Conservation (phyloP, 2,329 filamentous ascomycete species). For the Penicillium sp. region DNA sequence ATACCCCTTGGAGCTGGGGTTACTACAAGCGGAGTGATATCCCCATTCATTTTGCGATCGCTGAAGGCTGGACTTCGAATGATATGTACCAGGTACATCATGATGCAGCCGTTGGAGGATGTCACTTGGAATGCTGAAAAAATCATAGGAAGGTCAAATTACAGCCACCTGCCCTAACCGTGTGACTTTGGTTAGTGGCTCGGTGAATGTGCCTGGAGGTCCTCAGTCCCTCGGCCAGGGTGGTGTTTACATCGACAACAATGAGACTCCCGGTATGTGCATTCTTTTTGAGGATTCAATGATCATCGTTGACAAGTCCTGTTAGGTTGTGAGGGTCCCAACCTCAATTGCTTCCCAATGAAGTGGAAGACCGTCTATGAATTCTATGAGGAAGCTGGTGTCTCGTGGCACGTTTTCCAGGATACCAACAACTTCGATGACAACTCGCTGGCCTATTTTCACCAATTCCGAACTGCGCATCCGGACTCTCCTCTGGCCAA, state of each 20-base stretch:
- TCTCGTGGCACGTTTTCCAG: slow-evolving; percentile 50
- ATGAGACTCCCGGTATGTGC: slow-evolving; percentile 43
- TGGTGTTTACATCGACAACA: slow-evolving; percentile 48
- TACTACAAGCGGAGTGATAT: slow-evolving; percentile 49
- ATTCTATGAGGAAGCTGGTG: slow-evolving; percentile 45
- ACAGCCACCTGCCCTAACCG: slow-evolving; percentile 51
- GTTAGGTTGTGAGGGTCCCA: slow-evolving; percentile 40
- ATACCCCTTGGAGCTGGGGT: slow-evolving; percentile 51
- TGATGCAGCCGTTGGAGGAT: not conserved
- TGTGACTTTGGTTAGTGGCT: slow-evolving; percentile 48
- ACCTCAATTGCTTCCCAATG: slow-evolving; percentile 50
- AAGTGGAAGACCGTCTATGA: slow-evolving; percentile 51
- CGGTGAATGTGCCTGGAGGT: slow-evolving; percentile 48
- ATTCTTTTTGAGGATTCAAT: not conserved
- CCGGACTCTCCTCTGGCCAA: slow-evolving; percentile 40
- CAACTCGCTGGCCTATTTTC: slow-evolving; percentile 51
- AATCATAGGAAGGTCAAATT: slow-evolving; percentile 44
- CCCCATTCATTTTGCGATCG: slow-evolving; percentile 52
- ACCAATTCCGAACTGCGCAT: slow-evolving; percentile 47
- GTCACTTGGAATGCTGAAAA: not conserved
- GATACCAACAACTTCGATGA: slow-evolving; percentile 51
- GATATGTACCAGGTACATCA: slow-evolving; percentile 50
- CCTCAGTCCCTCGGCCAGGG: slow-evolving; percentile 42
- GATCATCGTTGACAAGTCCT: not conserved
- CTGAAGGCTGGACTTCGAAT: slow-evolving; percentile 50